These are phyloP conservation scores for Solanum chmielewskii DNA, from an alignment of 257 asterid species.

Conservation along the genomic window DNA sequence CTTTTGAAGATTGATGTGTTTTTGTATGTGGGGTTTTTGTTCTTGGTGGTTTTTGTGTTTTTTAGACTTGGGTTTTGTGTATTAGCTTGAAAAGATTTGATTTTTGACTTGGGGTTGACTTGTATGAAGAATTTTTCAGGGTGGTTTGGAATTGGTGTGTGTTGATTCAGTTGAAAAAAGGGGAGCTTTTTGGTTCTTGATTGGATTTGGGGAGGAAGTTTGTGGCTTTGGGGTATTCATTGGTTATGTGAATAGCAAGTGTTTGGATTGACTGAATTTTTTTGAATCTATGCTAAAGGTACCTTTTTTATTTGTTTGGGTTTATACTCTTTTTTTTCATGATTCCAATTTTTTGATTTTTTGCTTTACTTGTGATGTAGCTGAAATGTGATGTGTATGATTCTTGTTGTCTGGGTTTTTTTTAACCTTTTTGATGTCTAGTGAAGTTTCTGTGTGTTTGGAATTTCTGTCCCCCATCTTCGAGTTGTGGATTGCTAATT, in stretches of 20 bases:
- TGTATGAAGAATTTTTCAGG: not conserved
- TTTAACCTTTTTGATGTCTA: not conserved
- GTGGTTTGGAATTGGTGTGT: not conserved
- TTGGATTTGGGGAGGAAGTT: not conserved
- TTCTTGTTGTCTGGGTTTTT: not conserved
- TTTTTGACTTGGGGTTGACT: slow-evolving; percentile 8
- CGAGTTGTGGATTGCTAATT: not conserved
- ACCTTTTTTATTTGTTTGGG: not conserved
- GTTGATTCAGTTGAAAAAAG: not conserved
- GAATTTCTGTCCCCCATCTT: not conserved
- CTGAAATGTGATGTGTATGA: not conserved
- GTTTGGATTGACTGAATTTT: not conserved
- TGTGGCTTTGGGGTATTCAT: not conserved
- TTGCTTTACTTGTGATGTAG: not conserved
- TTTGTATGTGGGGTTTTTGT: not conserved
- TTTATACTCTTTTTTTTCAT: not conserved
- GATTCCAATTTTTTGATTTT: not conserved
- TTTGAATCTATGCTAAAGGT: slow-evolving; percentile 2
- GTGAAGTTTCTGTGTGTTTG: not conserved
- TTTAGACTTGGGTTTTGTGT: not conserved
- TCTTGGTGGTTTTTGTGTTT: not conserved
- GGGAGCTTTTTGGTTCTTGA: slow-evolving; percentile 3
- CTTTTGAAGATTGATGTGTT: not conserved
- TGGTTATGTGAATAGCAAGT: not conserved
- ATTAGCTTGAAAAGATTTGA: not conserved